Evolutionary conservation across 140 eudicot genomes (phyloP), one percentile per base, ranked within the genome.

Genomic region (Senecio squalidus): DNA sequence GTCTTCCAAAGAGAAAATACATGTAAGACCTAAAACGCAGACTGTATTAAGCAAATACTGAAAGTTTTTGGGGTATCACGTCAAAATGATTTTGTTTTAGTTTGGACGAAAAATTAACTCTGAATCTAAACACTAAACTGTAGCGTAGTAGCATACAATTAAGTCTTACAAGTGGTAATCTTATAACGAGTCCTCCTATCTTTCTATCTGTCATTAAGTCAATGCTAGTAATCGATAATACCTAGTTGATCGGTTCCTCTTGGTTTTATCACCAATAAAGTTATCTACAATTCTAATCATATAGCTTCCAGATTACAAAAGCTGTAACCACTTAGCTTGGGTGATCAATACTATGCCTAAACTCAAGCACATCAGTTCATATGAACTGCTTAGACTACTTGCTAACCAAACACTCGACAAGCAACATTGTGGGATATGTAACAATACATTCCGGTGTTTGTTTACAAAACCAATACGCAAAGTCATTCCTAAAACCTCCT

Each of bases 341-440:
- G 45, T 30, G 30, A 68, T 56, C 50, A 67, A 56, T 39, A 23
- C 27, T 29, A 56, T 43, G 66, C 40, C 48, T 47, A 55, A 56
- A 67, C 21, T 45, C 48, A 45, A 67, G 38, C 48, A 33, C 8
- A 18, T 29, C 43, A 38, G 58, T 44, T 66, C 55, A 55, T 28
- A 27, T 28, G 33, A 40, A 20, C 46, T 27, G 14, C 57, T 55
- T 29, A n/a, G n/a, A n/a, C n/a, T n/a, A n/a, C n/a, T n/a, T n/a
- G n/a, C n/a, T n/a, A n/a, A n/a, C n/a, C n/a, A n/a, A n/a, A n/a
- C n/a, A n/a, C n/a, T n/a, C n/a, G n/a, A n/a, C n/a, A n/a, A n/a
- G n/a, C n/a, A n/a, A n/a, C n/a, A n/a, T n/a, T n/a, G n/a, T 39
- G 25, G 7, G 3, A 22, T 15, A 38, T 3, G 18, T 17, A 39